Conservation (phyloP, 192 early-diverging fungal genomes). For the Coemansia brasiliensis region DNA sequence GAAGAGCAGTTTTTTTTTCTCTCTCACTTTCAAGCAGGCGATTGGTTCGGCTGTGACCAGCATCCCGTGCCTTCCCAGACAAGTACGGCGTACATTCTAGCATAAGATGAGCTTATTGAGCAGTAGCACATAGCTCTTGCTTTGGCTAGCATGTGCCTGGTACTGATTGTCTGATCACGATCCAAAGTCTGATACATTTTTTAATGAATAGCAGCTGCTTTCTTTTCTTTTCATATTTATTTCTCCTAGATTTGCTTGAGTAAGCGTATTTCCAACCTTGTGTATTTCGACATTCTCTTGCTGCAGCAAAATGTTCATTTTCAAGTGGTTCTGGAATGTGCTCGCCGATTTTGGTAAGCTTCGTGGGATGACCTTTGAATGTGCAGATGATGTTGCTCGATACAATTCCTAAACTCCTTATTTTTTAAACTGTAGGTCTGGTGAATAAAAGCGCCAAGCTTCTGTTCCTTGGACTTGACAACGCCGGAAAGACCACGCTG, state of each 20-base stretch:
- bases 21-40: too few relatives aligned
- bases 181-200: background rate
- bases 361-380: background rate
- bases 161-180: slow-evolving; percentile 2
- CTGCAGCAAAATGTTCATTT: slow-evolving; percentile 76
- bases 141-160: background rate
- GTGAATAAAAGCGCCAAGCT: slow-evolving; percentile 99
- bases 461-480: slow-evolving; percentile 97
- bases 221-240: background rate
- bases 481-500: slow-evolving; percentile 97
- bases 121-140: slow-evolving; percentile 1
- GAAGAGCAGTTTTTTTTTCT: too few relatives aligned
- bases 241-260: slow-evolving; percentile 1
- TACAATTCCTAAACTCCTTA: background rate
- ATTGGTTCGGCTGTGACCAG: too few relatives aligned
- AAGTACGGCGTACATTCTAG: too few relatives aligned
- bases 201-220: background rate
- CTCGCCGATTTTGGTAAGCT: slow-evolving; percentile 84
- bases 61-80: too few relatives aligned
- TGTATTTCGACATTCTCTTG: slow-evolving; percentile 1
- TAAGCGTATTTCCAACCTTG: slow-evolving; percentile 4
- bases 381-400: slow-evolving; percentile 2
- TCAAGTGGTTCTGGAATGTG: slow-evolving; percentile 98
- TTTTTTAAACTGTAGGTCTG: slow-evolving; percentile 69
- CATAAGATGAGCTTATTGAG: too few relatives aligned